Conservation (phyloP, 1,139 yeast species). For the Suzukiozyma palmioleophila region DNA sequence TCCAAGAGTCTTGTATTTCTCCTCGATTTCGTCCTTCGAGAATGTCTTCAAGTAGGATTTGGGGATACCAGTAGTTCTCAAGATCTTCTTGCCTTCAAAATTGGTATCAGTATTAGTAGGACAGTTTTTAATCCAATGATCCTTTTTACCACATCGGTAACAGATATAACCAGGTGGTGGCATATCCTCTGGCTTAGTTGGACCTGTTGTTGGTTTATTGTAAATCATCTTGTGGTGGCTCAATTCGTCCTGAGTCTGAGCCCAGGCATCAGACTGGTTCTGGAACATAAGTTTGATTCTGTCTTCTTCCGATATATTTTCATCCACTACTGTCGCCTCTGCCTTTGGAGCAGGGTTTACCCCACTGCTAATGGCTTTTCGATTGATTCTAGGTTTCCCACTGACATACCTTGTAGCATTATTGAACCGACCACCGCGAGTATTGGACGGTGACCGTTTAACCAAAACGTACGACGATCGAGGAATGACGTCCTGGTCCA, state of each 20-base stretch:
- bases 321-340: conserved; percentile 22
- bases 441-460: conserved; percentile 66
- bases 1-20: conserved; percentile 52
- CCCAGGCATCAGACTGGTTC: conserved; percentile 92
- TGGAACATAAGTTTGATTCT: conserved; percentile 86
- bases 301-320: conserved; percentile 72
- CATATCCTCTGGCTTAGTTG: conserved; percentile 51
- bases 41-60: conserved; percentile 84
- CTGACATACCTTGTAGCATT: conserved; percentile 79
- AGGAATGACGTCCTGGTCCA: conserved; percentile 86
- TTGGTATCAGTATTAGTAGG: conserved; percentile 92
- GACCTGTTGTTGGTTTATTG: conserved; percentile 38
- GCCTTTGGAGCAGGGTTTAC: conserved; percentile 12
- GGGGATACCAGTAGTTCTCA: conserved; percentile 97
- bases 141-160: conserved; percentile 93
- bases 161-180: conserved; percentile 97
- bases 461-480: conserved; percentile 83
- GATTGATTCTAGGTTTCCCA: conserved; percentile 66
- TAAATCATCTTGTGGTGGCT: conserved; percentile 69
- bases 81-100: conserved; percentile 87
- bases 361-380: conserved; percentile 22
- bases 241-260: conserved; percentile 87
- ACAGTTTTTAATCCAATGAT: conserved; percentile 95
- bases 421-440: conserved; percentile 56
- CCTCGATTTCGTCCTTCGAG: conserved; percentile 41